Evolutionary conservation across 345 rosid genomes (phyloP).

Genomic region (Melastoma malabathricum): DNA sequence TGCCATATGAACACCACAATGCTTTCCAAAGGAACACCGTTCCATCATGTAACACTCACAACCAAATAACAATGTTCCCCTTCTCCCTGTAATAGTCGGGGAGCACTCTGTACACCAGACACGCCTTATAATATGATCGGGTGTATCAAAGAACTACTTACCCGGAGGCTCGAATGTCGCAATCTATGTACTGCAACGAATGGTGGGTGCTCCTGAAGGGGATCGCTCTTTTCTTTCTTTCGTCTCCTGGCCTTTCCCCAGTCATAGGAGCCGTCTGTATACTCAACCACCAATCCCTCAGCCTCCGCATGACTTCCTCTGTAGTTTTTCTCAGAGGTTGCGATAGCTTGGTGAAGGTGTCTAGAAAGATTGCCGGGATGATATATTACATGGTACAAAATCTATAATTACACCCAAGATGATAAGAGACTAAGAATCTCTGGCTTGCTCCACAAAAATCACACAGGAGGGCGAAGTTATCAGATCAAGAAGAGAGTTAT

Average conservation of each 20-base stretch:
- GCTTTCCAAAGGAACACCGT: too few relatives aligned
- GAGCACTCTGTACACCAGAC: too few relatives aligned
- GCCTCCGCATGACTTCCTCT: constrained; percentile 60
- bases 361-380: constrained; percentile 36
- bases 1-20: too few relatives aligned
- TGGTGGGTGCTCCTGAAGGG: too few relatives aligned
- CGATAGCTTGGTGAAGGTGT: constrained; percentile 70
- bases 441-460: constrained; percentile 39
- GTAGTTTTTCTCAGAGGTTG: constrained; percentile 59
- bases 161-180: too few relatives aligned
- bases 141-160: too few relatives aligned
- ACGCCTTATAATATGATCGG: too few relatives aligned
- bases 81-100: too few relatives aligned
- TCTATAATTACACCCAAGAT: constrained; percentile 30
- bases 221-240: constrained; percentile 42
- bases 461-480: background rate
- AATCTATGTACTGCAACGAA: too few relatives aligned
- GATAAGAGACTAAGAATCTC: constrained; percentile 52
- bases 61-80: too few relatives aligned
- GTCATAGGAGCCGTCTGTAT: constrained; percentile 85
- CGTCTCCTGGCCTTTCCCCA: constrained; percentile 58
- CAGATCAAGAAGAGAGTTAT: too few relatives aligned
- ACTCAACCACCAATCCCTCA: constrained; percentile 99
- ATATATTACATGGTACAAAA: constrained; percentile 47
- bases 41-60: too few relatives aligned